These are phyloP conservation scores for Trichoderma virens DNA, from an alignment of 495 filamentous ascomycete species.

Conservation along the genomic window DNA sequence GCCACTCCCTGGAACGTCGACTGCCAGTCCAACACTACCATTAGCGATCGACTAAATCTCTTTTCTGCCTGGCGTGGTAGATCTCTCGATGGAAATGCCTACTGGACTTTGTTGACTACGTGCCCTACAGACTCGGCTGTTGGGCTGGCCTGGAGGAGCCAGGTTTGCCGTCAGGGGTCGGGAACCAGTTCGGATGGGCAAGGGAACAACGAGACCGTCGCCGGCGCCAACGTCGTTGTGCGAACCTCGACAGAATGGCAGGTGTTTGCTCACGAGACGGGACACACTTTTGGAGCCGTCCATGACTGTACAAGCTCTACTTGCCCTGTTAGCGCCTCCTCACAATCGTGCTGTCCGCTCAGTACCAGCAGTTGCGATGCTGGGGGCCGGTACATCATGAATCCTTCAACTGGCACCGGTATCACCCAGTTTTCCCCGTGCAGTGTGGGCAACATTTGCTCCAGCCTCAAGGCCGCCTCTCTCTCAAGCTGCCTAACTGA, in stretches of 20 bases:
- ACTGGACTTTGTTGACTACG: conserved; percentile 86
- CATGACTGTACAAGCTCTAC: conserved; percentile 85
- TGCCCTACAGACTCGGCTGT: conserved; percentile 84
- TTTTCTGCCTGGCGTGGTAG: conserved; percentile 85
- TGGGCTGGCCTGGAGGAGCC: conserved; percentile 87
- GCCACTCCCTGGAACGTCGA: conserved; percentile 74
- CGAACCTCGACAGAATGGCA: conserved; percentile 84
- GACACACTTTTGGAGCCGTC: conserved; percentile 92
- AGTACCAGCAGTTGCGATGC: conserved; percentile 65
- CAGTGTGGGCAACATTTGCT: conserved; percentile 89
- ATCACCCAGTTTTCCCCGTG: conserved; percentile 81
- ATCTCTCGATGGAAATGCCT: conserved; percentile 67
- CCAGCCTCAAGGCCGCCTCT: conserved; percentile 77
- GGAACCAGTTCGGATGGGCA: conserved; percentile 27
- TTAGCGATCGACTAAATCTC: conserved; percentile 72
- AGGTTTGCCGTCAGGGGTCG: conserved; percentile 64
- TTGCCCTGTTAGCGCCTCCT: conserved; percentile 38
- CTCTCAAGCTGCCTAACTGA: conserved; percentile 67
- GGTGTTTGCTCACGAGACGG: conserved; percentile 91
- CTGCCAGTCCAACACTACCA: conserved; percentile 54
- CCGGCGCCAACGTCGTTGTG: conserved; percentile 84
- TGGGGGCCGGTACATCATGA: conserved; percentile 79
- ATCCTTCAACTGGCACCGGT: conserved; percentile 67
- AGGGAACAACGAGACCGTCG: conserved; percentile 56
- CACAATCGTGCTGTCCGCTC: conserved; percentile 83